Evolutionary conservation across 2,329 filamentous ascomycete genomes (phyloP).

Genomic region (Aureobasidium pullulans): DNA sequence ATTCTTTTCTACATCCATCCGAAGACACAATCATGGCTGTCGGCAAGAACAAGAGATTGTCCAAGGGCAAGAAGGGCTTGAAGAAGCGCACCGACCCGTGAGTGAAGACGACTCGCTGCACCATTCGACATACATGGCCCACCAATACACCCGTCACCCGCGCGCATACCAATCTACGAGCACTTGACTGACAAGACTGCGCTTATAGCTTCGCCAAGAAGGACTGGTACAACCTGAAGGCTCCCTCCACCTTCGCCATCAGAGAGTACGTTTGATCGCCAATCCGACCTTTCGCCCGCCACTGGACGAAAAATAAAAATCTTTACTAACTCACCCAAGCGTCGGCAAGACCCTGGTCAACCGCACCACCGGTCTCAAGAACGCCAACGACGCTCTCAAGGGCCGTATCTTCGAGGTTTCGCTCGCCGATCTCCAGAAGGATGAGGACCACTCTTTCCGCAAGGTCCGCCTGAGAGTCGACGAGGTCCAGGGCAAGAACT

Average conservation of each 20-base stretch:
- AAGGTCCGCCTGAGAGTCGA: constrained; percentile 99
- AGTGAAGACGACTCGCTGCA: constrained; percentile 12
- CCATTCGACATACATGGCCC: constrained; percentile 57
- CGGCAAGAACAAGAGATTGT: constrained; percentile 99
- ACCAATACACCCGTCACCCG: not conserved
- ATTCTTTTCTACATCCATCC: constrained; percentile 4
- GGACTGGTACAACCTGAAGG: constrained; percentile 99
- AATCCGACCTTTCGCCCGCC: constrained; percentile 12
- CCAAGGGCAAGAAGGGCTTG: constrained; percentile 99
- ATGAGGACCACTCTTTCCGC: constrained; percentile 99
- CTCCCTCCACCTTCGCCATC: constrained; percentile 89
- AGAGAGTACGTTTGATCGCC: constrained; percentile 63
- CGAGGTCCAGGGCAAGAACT: constrained; percentile 99
- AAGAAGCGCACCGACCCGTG: constrained; percentile 95
- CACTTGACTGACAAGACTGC: constrained; percentile 26
- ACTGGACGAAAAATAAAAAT: constrained; percentile 8
- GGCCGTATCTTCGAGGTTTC: constrained; percentile 98
- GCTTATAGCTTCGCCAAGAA: constrained; percentile 48
- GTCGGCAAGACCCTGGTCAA: constrained; percentile 99
- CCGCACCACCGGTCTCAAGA: constrained; percentile 99
- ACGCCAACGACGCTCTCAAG: constrained; percentile 98
- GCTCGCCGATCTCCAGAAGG: constrained; percentile 97
- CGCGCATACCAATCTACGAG: not conserved
- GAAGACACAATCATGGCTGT: constrained; percentile 54
- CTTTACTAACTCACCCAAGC: constrained; percentile 31